Conservation (phyloP, 2,329 filamentous ascomycete genomes). For the Tolypocladium ophioglossoides region DNA sequence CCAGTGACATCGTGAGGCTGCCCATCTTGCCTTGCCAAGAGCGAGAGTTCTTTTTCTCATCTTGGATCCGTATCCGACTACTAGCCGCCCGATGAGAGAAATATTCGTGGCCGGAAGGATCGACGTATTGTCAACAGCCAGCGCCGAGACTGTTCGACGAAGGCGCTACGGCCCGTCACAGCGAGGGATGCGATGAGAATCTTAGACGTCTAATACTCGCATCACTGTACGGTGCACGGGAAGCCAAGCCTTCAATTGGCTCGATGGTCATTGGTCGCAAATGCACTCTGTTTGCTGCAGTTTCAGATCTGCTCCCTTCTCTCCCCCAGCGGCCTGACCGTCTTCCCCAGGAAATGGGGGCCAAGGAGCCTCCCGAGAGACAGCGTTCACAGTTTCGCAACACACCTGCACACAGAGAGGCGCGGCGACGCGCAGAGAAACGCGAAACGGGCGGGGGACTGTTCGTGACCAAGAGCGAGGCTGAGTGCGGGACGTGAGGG, state of each 20-base stretch:
- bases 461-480: not conserved
- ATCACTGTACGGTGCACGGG: not conserved
- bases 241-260: not conserved
- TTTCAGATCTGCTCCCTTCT: not conserved
- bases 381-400: not conserved
- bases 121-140: not conserved
- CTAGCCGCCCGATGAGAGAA: not conserved
- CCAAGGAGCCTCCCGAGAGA: not conserved
- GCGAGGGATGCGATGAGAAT: not conserved
- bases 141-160: not conserved
- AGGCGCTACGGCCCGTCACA: not conserved
- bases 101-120: not conserved
- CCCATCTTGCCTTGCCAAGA: not conserved
- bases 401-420: not conserved
- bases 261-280: not conserved
- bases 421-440: not conserved
- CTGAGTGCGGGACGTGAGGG: not conserved
- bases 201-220: no score
- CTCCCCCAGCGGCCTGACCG: not conserved
- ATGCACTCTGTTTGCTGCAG: not conserved
- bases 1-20: not conserved
- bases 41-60: not conserved
- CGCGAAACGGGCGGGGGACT: not conserved
- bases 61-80: not conserved
- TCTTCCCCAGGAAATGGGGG: not conserved